These are phyloP conservation scores for Termitomyces sp. DNA, from an alignment of 768 basidiomycete genomes.

Conservation along the genomic window DNA sequence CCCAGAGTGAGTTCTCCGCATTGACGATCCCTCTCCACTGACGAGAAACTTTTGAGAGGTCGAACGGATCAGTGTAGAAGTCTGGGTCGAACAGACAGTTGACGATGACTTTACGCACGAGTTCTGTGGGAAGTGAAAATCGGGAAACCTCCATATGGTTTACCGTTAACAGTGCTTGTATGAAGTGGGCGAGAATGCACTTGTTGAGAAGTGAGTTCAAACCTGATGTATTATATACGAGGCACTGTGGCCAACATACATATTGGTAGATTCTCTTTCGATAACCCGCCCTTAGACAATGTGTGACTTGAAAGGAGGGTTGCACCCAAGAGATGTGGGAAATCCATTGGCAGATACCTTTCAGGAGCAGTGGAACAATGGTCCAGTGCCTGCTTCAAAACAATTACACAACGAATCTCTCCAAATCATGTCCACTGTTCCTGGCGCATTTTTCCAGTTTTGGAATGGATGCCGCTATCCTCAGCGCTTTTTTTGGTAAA, in stretches of 20 bases:
- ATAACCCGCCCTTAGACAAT: background rate
- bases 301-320: too few species aligned
- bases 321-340: background rate
- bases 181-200: background rate
- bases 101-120: background rate
- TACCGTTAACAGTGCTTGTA: too few species aligned
- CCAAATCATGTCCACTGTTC: background rate
- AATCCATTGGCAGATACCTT: background rate
- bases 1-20: background rate
- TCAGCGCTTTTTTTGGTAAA: background rate
- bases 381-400: too few species aligned
- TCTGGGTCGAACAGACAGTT: background rate
- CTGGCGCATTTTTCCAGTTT: background rate
- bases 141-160: background rate
- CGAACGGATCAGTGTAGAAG: background rate
- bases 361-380: background rate
- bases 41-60: background rate
- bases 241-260: background rate
- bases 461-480: background rate
- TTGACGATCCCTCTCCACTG: background rate
- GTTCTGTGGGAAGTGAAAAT: background rate
- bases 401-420: background rate
- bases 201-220: background rate
- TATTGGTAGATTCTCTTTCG: background rate
- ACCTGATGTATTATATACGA: background rate